Evolutionary conservation across 1,284 basidiomycete species (phyloP).

Genomic region (Polyporus tsugae): DNA sequence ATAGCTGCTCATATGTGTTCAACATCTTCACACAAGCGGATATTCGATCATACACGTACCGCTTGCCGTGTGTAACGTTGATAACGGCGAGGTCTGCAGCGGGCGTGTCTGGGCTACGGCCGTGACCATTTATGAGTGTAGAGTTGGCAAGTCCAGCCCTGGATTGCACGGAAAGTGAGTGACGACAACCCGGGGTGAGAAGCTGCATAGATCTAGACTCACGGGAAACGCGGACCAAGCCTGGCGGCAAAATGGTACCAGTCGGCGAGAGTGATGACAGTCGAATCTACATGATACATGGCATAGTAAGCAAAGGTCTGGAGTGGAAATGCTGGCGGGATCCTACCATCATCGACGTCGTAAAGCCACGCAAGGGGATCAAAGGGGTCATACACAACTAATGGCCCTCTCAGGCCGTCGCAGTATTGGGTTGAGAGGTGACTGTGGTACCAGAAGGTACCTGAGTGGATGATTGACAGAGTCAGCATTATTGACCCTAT

Average conservation of each 20-base stretch:
- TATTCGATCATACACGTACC: slow-evolving; percentile 29
- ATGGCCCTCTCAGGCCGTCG: slow-evolving; percentile 37
- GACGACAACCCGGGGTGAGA: background rate
- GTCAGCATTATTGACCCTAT: too few relatives aligned
- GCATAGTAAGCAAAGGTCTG: background rate
- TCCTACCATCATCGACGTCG: slow-evolving; percentile 39
- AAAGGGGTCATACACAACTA: slow-evolving; percentile 50
- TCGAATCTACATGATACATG: slow-evolving; percentile 18
- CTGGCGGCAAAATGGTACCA: slow-evolving; percentile 31
- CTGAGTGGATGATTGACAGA: background rate
- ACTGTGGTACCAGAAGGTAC: slow-evolving; percentile 33
- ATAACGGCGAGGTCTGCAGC: slow-evolving; percentile 40
- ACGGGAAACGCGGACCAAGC: slow-evolving; percentile 15
- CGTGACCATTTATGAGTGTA: slow-evolving; percentile 60
- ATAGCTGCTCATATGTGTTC: slow-evolving; percentile 30
- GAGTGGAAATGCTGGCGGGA: background rate
- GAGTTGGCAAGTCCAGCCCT: slow-evolving; percentile 25
- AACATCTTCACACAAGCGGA: background rate
- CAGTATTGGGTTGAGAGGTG: slow-evolving; percentile 30
- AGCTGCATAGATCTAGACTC: background rate
- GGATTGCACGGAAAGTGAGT: background rate
- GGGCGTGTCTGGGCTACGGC: slow-evolving; percentile 37
- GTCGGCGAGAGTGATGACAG: slow-evolving; percentile 32
- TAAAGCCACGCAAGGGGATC: slow-evolving; percentile 48
- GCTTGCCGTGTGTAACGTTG: slow-evolving; percentile 41